A percentile compares a stretch with the other conserved stretches of the same genome.
These are phyloP conservation scores for Grigorovia jiainica DNA, from an alignment of 805 yeast genomes.

Conservation along the genomic window DNA sequence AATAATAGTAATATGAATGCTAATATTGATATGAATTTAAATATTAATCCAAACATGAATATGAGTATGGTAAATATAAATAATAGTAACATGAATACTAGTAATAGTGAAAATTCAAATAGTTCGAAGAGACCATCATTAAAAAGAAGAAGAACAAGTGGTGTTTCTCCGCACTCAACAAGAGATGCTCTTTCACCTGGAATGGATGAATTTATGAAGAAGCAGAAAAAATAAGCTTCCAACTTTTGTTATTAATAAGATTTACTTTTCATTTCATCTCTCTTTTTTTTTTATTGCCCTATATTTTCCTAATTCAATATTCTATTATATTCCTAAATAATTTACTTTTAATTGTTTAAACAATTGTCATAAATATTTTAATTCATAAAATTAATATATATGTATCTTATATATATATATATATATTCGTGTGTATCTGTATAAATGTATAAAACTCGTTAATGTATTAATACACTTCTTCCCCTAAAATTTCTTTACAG, in stretches of 20 bases:
- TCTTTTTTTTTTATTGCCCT: not conserved
- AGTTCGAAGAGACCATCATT: not conserved
- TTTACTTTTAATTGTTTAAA: too few species aligned
- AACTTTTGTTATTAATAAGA: too few species aligned
- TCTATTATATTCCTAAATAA: too few species aligned
- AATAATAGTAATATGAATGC: not conserved
- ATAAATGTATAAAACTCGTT: not conserved
- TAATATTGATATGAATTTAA: not conserved
- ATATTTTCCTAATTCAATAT: too few species aligned
- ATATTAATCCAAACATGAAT: not conserved
- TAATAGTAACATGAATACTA: not conserved
- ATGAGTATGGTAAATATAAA: not conserved
- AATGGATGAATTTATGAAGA: not conserved
- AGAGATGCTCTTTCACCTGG: slow-evolving; percentile 1
- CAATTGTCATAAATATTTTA: too few species aligned
- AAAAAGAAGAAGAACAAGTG: slow-evolving; percentile 12
- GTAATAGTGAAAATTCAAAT: not conserved
- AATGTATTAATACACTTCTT: slow-evolving; percentile 21
- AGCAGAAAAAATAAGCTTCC: slow-evolving; percentile 1
- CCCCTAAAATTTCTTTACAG: slow-evolving; percentile 38
- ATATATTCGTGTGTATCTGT: not conserved
- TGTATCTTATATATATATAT: not conserved
- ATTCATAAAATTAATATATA: too few species aligned
- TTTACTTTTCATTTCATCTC: not conserved
- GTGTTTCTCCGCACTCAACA: slow-evolving; percentile 8